These are phyloP conservation scores for Wallacemonas rigidus DNA, from an alignment of 208 protist genomes.

Conservation along the genomic window DNA sequence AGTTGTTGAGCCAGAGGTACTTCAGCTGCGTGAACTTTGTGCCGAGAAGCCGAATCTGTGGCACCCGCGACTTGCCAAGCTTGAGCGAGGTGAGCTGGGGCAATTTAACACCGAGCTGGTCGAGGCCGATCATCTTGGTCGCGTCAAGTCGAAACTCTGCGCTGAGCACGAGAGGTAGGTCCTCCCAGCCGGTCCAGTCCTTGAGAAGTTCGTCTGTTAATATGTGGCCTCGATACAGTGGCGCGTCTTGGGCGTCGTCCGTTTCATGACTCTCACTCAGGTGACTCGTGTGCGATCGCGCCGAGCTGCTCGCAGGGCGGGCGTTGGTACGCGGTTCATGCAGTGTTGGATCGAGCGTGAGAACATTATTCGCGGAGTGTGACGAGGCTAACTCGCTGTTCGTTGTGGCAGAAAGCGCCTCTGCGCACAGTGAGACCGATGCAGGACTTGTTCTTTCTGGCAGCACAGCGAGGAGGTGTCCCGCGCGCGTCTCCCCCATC, in stretches of 20 bases:
- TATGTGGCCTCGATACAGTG: conserved; percentile 22
- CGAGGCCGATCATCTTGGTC: conserved; percentile 51
- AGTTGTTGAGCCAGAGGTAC: conserved; percentile 81
- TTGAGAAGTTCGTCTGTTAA: conserved; percentile 68
- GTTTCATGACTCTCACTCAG: background rate
- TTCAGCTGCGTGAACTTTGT: conserved; percentile 57
- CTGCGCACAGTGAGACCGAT: too few species aligned
- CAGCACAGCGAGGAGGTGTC: background rate
- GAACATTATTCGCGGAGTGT: background rate
- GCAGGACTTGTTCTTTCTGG: background rate
- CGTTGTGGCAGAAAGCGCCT: background rate
- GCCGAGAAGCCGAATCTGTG: conserved; percentile 72
- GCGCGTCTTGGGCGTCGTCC: conserved; percentile 1
- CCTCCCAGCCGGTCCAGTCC: conserved; percentile 76
- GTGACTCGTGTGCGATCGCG: background rate
- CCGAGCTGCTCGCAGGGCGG: background rate
- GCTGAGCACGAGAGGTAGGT: conserved; percentile 62
- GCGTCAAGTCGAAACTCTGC: conserved; percentile 75
- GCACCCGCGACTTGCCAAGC: conserved; percentile 67
- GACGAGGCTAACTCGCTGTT: background rate
- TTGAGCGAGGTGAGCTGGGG: conserved; percentile 63
- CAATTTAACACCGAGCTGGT: conserved; percentile 53
- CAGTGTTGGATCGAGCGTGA: conserved; percentile 14
- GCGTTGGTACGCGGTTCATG: background rate
- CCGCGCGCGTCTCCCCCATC: background rate